A percentile compares a stretch with the other conserved stretches of the same genome.
phyloP scores from a whole-genome alignment of 2,329 filamentous ascomycete genomes.

The Xylaria arbuscula region DNA sequence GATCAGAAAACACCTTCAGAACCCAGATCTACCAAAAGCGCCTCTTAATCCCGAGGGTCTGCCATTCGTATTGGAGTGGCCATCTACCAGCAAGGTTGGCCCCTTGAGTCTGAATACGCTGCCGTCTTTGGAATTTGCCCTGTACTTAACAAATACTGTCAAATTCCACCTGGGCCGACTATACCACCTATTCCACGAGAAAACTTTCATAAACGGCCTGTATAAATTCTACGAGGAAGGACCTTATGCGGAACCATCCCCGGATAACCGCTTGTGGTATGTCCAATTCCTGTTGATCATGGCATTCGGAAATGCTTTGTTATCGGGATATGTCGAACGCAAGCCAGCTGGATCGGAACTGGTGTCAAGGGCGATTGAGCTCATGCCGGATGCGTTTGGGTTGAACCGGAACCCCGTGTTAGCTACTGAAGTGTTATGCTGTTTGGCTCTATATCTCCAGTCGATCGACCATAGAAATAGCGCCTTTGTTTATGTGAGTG shows the following conservation, averaged over 20 bases:
- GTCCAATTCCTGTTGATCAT: constrained; percentile 21
- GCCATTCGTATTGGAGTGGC: constrained; percentile 18
- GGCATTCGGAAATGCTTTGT: constrained; percentile 20
- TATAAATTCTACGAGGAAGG: constrained; percentile 13
- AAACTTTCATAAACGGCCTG: constrained; percentile 10
- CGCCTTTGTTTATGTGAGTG: constrained; percentile 16
- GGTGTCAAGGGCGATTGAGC: constrained; percentile 21
- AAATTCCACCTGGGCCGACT: constrained; percentile 21
- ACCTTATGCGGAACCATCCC: constrained; percentile 16
- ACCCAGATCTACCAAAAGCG: constrained; percentile 1
- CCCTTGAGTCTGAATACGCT: constrained; percentile 14
- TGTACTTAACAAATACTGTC: constrained; percentile 21
- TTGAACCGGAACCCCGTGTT: constrained; percentile 16
- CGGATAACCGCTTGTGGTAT: constrained; percentile 17
- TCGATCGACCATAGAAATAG: constrained; percentile 19
- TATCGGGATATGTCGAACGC: constrained; percentile 16
- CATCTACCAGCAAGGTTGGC: constrained; percentile 1
- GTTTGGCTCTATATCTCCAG: constrained; percentile 23
- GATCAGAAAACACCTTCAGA: constrained; percentile 18
- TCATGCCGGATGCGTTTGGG: constrained; percentile 21
- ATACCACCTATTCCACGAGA: constrained; percentile 23
- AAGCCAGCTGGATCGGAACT: constrained; percentile 19
- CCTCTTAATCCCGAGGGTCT: constrained; percentile 17
- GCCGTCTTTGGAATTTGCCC: constrained; percentile 12
- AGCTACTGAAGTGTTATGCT: constrained; percentile 21